These are phyloP conservation scores for Pelargonium myrrhifolium DNA, from an alignment of 441 rosid species.

Conservation along the genomic window DNA sequence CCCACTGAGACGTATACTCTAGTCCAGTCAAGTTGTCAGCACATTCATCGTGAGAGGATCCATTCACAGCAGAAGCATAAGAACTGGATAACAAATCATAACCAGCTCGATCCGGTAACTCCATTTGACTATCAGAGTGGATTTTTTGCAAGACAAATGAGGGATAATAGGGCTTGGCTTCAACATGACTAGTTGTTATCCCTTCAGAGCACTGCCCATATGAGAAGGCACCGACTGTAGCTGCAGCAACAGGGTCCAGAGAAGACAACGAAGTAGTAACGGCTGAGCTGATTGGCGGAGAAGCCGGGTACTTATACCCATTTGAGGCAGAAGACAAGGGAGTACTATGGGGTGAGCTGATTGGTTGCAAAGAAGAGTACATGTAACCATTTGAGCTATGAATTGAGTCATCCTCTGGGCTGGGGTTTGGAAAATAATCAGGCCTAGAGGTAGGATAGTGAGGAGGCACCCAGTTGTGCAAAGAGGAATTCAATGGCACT, in stretches of 20 bases:
- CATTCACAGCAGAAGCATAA: constrained; percentile 19
- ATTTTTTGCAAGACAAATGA: constrained; percentile 26
- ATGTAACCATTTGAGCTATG: constrained; percentile 21
- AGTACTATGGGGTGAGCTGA: constrained; percentile 18
- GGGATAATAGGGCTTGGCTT: constrained; percentile 33
- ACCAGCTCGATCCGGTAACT: not conserved
- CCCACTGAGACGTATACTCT: constrained; percentile 22
- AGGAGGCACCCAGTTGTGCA: constrained; percentile 23
- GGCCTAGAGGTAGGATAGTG: constrained; percentile 5
- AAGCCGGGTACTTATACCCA: constrained; percentile 22
- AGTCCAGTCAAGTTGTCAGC: constrained; percentile 24
- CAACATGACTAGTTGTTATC: constrained; percentile 16
- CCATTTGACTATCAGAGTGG: not conserved
- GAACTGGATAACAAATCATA: constrained; percentile 19
- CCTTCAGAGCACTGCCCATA: constrained; percentile 19
- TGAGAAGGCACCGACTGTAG: constrained; percentile 14
- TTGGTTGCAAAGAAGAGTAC: constrained; percentile 16
- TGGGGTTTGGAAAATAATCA: constrained; percentile 10
- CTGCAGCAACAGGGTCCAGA: constrained; percentile 22
- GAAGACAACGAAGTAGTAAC: constrained; percentile 16
- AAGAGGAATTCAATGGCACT: constrained; percentile 19
- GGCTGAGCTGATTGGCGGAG: constrained; percentile 16
- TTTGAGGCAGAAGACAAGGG: constrained; percentile 19
- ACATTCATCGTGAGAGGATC: constrained; percentile 25
- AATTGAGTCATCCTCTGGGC: constrained; percentile 16